Conservation (phyloP, 164 flowering plant species). For the Vitis rotundifolia region DNA sequence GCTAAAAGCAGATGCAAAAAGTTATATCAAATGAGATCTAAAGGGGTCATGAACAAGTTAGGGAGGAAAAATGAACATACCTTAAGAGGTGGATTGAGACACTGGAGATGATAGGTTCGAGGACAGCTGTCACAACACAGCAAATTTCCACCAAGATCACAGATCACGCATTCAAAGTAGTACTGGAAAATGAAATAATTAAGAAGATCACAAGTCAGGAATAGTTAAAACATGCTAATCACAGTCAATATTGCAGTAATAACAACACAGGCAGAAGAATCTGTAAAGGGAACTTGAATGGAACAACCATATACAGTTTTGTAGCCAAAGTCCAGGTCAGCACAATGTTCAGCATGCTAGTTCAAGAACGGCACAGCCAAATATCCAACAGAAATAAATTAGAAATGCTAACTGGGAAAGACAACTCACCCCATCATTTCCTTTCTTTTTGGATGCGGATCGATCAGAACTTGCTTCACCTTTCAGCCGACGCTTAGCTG, state of each 20-base stretch:
- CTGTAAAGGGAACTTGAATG: too few species aligned
- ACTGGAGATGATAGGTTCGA: conserved; percentile 88
- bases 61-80: conserved; percentile 34
- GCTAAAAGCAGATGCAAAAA: too few species aligned
- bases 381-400: conserved; percentile 1
- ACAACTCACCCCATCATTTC: conserved; percentile 91
- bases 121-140: conserved; percentile 97
- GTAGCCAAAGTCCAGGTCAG: too few species aligned
- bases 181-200: conserved; percentile 52
- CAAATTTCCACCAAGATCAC: conserved; percentile 95
- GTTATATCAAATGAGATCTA: too few species aligned
- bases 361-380: too few species aligned
- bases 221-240: not conserved
- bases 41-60: conserved; percentile 3
- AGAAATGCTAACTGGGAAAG: not conserved
- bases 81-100: conserved; percentile 97
- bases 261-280: too few species aligned
- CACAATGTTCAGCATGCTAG: too few species aligned
- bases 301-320: too few species aligned
- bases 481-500: conserved; percentile 43
- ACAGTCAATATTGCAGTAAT: not conserved
- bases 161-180: conserved; percentile 90
- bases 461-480: conserved; percentile 32
- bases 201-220: not conserved
- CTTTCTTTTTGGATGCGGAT: conserved; percentile 68